Evolutionary conservation across 192 early-diverging fungal genomes (phyloP).

Genomic region (Mortierella hygrophila): DNA sequence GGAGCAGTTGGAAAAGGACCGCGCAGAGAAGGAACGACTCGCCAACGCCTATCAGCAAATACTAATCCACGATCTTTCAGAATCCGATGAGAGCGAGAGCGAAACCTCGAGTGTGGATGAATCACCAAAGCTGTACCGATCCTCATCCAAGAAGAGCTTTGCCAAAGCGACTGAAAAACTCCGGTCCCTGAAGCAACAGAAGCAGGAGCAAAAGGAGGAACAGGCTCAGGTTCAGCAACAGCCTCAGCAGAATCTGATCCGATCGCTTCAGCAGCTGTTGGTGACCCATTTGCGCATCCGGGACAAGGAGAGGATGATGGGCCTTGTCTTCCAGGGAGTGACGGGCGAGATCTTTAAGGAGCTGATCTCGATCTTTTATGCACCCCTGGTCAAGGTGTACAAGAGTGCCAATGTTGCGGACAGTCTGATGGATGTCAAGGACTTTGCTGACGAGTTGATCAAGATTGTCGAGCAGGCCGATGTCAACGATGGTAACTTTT

Average conservation of each 20-base stretch:
- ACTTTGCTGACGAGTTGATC: conserved; percentile 68
- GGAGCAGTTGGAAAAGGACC: conserved; percentile 28
- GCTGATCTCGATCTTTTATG: conserved; percentile 68
- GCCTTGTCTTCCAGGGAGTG: conserved; percentile 63
- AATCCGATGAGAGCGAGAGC: conserved; percentile 12
- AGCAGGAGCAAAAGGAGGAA: neutral
- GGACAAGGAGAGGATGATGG: conserved; percentile 64
- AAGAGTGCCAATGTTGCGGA: conserved; percentile 69
- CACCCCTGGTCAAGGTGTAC: conserved; percentile 69
- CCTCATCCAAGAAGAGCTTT: conserved; percentile 1
- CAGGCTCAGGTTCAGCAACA: neutral
- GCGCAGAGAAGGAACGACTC: conserved; percentile 14
- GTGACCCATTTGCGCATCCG: conserved; percentile 61
- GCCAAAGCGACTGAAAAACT: conserved; percentile 1
- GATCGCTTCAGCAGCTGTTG: conserved; percentile 57
- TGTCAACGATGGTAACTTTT: conserved; percentile 22
- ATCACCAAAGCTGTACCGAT: neutral
- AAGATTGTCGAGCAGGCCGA: conserved; percentile 63
- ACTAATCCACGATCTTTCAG: neutral
- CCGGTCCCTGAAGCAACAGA: neutral
- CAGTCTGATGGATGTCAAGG: conserved; percentile 60
- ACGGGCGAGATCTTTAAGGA: conserved; percentile 69
- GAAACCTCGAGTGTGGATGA: neutral
- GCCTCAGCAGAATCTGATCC: conserved; percentile 35
- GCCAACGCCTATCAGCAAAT: conserved; percentile 2